A percentile compares a stretch with the other conserved stretches of the same genome.
phyloP scores from a whole-genome alignment of 768 basidiomycete genomes.

The Rhizopogon vesiculosus region DNA sequence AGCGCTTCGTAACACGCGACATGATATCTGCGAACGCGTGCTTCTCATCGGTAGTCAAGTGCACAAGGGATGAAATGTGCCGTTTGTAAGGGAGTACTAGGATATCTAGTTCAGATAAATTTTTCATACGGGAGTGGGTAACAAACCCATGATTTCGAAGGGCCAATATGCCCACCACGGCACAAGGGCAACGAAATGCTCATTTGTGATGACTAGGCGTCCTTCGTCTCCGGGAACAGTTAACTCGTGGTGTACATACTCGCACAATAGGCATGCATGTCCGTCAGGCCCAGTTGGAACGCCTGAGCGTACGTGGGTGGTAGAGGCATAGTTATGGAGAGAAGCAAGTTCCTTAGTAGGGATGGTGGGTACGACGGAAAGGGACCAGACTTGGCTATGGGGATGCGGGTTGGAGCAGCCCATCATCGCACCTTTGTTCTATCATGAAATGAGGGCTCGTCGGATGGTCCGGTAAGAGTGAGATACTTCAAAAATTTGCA shows the following conservation, averaged over 20 bases:
- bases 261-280: slow-evolving; percentile 70
- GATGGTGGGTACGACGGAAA: slow-evolving; percentile 65
- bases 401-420: slow-evolving; percentile 95
- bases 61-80: slow-evolving; percentile 68
- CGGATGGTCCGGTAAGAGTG: slow-evolving; percentile 4
- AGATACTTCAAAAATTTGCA: slow-evolving; percentile 86
- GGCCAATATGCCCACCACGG: slow-evolving; percentile 98
- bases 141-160: slow-evolving; percentile 71
- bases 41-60: slow-evolving; percentile 60
- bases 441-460: slow-evolving; percentile 5
- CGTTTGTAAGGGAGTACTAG: slow-evolving; percentile 73
- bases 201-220: slow-evolving; percentile 67
- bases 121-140: background rate
- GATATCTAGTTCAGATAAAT: background rate
- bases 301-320: slow-evolving; percentile 24
- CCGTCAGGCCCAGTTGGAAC: slow-evolving; percentile 55
- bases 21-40: slow-evolving; percentile 63
- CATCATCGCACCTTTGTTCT: slow-evolving; percentile 95
- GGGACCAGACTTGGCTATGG: slow-evolving; percentile 87
- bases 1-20: slow-evolving; percentile 57
- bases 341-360: slow-evolving; percentile 63
- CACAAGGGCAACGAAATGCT: slow-evolving; percentile 79
- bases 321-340: slow-evolving; percentile 44
- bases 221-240: slow-evolving; percentile 35
- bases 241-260: slow-evolving; percentile 70